Base-by-base conservation (phyloP, 805 yeast genomes). In the Candida sithepensis region DNA sequence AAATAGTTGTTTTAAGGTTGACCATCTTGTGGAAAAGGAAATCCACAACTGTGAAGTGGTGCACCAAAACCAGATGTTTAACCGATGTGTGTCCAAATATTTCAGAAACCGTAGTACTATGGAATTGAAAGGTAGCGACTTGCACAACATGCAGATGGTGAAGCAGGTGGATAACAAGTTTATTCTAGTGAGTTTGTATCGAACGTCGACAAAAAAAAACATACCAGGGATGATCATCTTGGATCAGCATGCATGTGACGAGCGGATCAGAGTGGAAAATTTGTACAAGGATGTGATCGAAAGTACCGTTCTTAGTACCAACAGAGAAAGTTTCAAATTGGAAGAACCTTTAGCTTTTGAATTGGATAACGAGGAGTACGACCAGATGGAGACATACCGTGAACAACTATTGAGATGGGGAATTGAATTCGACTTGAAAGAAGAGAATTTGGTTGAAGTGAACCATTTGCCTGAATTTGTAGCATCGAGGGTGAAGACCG, bases 161-260 rank as follows among this genome's bases (percentile, higher is more conserved):
- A 70, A 75, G 3, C 96, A 88, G 59, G 65, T 86, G 2, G 88
- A 81, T 41, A 57, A 64, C 3, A 85, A 84, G 58, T 87, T 87
- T 57, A 79, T 89, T 8, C 65, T 88, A 4, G 61, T 77, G 2
- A 68, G 63, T 21, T 18, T 55, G 6, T 45, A 43, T 13, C 21
- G 39, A 12, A 30, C 8, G 14, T 19, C 18, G 6, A 24, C 20
- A 14, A n/a, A n/a, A n/a, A n/a, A n/a, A n/a, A 26, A 38, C 12
- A 37, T 43, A 1, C n/a, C 57, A 1, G 30, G 51, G 1, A 50
- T 79, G 14, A 61, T 78, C 19, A 65, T 79, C 1, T 56, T 85
- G 4, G 96, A 89, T 59, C 96, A 88, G 57, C 96, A 89, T 68
- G 96, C 96, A 0, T 79, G 84, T 45, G 95, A 86, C 64, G 96